phyloP scores from a whole-genome alignment of 1,284 basidiomycete genomes.

The Pholiota adiposa region DNA sequence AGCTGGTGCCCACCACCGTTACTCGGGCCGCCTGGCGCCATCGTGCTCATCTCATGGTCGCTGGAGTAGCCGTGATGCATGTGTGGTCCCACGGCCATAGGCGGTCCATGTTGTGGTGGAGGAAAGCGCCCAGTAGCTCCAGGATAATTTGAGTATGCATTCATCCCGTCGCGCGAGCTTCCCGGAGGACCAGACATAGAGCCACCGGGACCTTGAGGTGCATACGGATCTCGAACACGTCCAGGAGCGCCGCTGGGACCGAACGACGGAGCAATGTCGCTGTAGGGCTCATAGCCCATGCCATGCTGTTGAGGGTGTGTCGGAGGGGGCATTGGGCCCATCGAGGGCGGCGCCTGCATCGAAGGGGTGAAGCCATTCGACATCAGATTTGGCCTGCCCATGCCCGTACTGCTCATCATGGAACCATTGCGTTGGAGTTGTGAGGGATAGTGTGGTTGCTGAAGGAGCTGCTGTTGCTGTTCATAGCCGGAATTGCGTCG shows the following conservation, averaged over 20 bases:
- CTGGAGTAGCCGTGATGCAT: conserved; percentile 24
- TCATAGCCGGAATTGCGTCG: conserved; percentile 29
- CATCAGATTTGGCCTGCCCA: conserved; percentile 16
- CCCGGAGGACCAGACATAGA: conserved; percentile 8
- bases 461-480: conserved; percentile 19
- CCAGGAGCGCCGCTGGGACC: conserved; percentile 18
- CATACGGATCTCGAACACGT: conserved; percentile 17
- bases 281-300: conserved; percentile 23
- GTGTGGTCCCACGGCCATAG: conserved; percentile 5
- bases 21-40: conserved; percentile 16
- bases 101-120: conserved; percentile 14
- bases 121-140: conserved; percentile 12
- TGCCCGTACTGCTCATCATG: conserved; percentile 13
- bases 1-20: conserved; percentile 28
- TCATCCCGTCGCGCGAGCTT: conserved; percentile 12
- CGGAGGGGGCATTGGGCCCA: conserved; percentile 16
- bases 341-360: conserved; percentile 7
- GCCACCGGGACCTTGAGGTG: conserved; percentile 11
- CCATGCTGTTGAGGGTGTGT: conserved; percentile 16
- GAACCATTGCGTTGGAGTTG: conserved; percentile 16
- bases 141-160: conserved; percentile 15
- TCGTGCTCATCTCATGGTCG: conserved; percentile 27
- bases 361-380: conserved; percentile 15
- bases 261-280: conserved; percentile 13
- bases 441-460: conserved; percentile 12